phyloP scores from a whole-genome alignment of 2,329 filamentous ascomycete genomes.

The Neonectria ditissima region DNA sequence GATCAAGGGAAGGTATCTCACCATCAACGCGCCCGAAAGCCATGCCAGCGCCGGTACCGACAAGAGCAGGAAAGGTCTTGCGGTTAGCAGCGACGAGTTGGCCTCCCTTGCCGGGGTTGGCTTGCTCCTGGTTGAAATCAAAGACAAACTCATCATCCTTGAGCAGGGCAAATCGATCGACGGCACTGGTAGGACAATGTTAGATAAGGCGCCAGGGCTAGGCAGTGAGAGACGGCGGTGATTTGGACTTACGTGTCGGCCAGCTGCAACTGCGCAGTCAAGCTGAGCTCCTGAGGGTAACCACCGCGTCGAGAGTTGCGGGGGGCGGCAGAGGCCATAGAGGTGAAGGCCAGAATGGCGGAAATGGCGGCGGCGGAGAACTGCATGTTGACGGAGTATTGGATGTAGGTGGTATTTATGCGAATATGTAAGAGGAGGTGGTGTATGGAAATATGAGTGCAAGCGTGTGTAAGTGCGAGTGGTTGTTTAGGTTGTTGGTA shows the following conservation, averaged over 20 bases:
- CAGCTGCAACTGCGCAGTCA: slow-evolving; percentile 54
- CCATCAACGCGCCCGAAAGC: slow-evolving; percentile 62
- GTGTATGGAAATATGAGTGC: neutral
- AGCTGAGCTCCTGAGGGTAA: slow-evolving; percentile 41
- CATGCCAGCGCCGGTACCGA: slow-evolving; percentile 62
- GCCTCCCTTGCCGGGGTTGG: slow-evolving; percentile 52
- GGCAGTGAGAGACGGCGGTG: neutral
- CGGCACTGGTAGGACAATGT: slow-evolving; percentile 47
- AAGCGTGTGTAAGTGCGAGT: neutral
- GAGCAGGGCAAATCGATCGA: slow-evolving; percentile 57
- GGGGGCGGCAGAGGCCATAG: slow-evolving; percentile 46
- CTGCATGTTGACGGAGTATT: slow-evolving; percentile 50
- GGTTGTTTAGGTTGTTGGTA: neutral
- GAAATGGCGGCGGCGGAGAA: slow-evolving; percentile 47
- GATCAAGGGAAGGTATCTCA: slow-evolving; percentile 30
- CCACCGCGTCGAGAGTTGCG: slow-evolving; percentile 28
- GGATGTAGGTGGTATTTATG: neutral
- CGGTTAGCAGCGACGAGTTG: slow-evolving; percentile 64
- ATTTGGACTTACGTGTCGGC: slow-evolving; percentile 51
- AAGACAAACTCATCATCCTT: slow-evolving; percentile 60
- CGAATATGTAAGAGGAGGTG: too few relatives aligned
- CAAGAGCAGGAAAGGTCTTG: slow-evolving; percentile 67
- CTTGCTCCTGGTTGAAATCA: slow-evolving; percentile 55
- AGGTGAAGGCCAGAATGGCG: slow-evolving; percentile 54
- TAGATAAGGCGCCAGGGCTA: slow-evolving; percentile 23